Conservation (phyloP, 116 monocot genomes). For the Posidonia oceanica region DNA sequence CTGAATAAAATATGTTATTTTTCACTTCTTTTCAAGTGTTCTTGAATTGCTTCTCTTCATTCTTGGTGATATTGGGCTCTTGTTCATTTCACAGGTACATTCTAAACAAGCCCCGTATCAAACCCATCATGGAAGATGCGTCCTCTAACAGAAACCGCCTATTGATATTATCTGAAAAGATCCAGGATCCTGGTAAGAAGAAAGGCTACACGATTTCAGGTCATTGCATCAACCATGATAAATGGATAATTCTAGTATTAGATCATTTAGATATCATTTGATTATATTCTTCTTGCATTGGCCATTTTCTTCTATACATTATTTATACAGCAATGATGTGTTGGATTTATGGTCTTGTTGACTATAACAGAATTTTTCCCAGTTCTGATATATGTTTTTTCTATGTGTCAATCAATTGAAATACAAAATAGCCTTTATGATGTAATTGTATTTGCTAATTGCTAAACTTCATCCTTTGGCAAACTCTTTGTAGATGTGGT, state of each 20-base stretch:
- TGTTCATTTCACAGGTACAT: slow-evolving; percentile 32
- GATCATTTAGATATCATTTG: no score
- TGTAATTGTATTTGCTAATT: no score
- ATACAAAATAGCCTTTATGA: no score
- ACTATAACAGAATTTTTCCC: background rate
- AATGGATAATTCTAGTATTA: no score
- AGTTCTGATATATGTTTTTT: background rate
- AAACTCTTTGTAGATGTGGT: no score
- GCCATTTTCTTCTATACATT: background rate
- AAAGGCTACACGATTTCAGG: background rate
- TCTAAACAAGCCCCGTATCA: slow-evolving; percentile 66
- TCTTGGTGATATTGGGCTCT: background rate
- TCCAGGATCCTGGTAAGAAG: slow-evolving; percentile 65
- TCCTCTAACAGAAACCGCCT: slow-evolving; percentile 52
- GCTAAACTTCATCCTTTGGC: no score
- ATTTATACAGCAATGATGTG: background rate
- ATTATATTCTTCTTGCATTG: background rate
- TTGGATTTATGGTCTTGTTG: background rate
- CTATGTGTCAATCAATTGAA: background rate
- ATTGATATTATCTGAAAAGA: slow-evolving; percentile 62
- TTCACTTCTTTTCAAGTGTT: background rate
- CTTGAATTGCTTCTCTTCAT: background rate
- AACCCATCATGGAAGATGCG: slow-evolving; percentile 73
- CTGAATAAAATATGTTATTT: no score
- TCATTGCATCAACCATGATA: no score